Percentiles rank a stretch among this genome's conserved stretches.
Conservation (phyloP, 176 grass and related monocot species). For the Carex pumila region DNA sequence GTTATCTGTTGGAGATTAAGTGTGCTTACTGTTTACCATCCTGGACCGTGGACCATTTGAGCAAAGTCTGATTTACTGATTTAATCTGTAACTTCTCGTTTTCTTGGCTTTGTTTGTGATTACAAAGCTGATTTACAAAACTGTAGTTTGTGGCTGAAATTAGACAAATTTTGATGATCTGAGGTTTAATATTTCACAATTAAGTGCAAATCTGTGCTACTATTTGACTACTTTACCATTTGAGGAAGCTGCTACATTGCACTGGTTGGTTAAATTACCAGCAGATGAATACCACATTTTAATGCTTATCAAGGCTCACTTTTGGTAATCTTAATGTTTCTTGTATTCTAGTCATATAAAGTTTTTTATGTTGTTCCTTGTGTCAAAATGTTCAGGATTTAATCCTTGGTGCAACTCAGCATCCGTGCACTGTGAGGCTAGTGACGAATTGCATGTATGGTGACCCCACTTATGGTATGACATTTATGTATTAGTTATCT, state of each 20-base stretch:
- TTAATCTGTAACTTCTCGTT: neutral
- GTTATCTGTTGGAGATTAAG: neutral
- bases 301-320: neutral
- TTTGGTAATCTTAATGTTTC: neutral
- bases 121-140: neutral
- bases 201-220: neutral
- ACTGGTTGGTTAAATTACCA: neutral
- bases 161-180: neutral
- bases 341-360: neutral
- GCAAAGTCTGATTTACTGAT: neutral
- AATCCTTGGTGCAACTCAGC: conserved; percentile 4
- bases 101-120: neutral
- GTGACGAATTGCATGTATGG: conserved; percentile 26
- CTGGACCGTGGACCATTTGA: neutral
- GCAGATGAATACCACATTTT: neutral
- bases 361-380: neutral
- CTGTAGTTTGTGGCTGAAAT: neutral
- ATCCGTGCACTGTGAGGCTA: conserved; percentile 27
- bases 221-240: neutral
- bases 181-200: neutral
- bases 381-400: conserved; percentile 28
- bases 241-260: neutral
- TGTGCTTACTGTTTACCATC: neutral
- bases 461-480: conserved; percentile 43
- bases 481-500: conserved; percentile 2